These are phyloP conservation scores for Gynostemma pentaphyllum DNA, from an alignment of 306 rosid species.

Conservation along the genomic window DNA sequence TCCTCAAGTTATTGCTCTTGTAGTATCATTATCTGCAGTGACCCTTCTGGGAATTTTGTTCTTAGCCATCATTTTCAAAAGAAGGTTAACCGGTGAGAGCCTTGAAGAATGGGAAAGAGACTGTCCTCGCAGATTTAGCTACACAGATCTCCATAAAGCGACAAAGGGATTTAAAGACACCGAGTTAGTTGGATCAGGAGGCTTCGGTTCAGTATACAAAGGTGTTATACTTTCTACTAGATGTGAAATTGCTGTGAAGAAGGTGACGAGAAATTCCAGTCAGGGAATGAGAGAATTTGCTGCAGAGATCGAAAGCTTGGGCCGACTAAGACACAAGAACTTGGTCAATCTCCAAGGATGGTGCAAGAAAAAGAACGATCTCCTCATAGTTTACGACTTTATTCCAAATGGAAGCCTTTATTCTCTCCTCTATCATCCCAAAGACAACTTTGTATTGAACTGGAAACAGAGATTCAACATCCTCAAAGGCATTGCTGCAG, in stretches of 20 bases:
- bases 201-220: slow-evolving; percentile 58
- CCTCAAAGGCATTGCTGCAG: slow-evolving; percentile 49
- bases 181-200: slow-evolving; percentile 59
- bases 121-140: slow-evolving; percentile 55
- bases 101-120: slow-evolving; percentile 77
- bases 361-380: slow-evolving; percentile 59
- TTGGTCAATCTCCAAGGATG: slow-evolving; percentile 74
- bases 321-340: slow-evolving; percentile 59
- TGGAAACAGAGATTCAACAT: slow-evolving; percentile 50
- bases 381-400: slow-evolving; percentile 53
- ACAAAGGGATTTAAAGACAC: slow-evolving; percentile 51
- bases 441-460: slow-evolving; percentile 19
- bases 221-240: slow-evolving; percentile 38
- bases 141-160: slow-evolving; percentile 46
- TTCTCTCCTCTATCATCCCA: slow-evolving; percentile 25
- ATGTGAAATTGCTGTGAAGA: slow-evolving; percentile 54
- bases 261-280: slow-evolving; percentile 19
- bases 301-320: slow-evolving; percentile 70
- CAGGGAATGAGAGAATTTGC: slow-evolving; percentile 57
- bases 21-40: slow-evolving; percentile 24
- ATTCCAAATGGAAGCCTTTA: slow-evolving; percentile 52
- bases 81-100: slow-evolving; percentile 17
- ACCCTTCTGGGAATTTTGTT: slow-evolving; percentile 19
- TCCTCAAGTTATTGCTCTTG: slow-evolving; percentile 14
- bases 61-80: slow-evolving; percentile 13